Conservation (phyloP, 73 alveolate species). For the Halteria grandinella region DNA sequence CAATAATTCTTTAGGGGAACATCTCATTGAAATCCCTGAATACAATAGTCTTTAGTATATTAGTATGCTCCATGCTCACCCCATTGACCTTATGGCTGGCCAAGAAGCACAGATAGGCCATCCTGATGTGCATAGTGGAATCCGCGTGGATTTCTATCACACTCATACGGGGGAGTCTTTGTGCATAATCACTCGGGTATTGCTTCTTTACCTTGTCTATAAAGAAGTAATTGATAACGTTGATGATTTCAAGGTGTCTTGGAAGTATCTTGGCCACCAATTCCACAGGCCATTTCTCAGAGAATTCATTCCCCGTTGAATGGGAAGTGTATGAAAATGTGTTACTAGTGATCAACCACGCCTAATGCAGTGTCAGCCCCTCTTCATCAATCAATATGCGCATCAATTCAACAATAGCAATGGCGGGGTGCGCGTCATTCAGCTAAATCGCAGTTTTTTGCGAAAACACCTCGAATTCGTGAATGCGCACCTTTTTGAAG, state of each 20-base stretch:
- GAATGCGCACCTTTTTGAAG: neutral
- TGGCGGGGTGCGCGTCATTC: slow-evolving; percentile 71
- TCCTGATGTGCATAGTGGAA: slow-evolving; percentile 49
- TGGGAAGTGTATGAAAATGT: slow-evolving; percentile 69
- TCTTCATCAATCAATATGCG: slow-evolving; percentile 71
- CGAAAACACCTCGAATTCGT: slow-evolving; percentile 37
- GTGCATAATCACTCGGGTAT: slow-evolving; percentile 71
- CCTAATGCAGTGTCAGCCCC: slow-evolving; percentile 51
- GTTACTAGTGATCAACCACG: slow-evolving; percentile 58
- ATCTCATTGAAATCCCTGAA: slow-evolving; percentile 63
- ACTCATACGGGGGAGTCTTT: slow-evolving; percentile 52
- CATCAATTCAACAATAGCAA: slow-evolving; percentile 69
- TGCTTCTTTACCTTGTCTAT: slow-evolving; percentile 50
- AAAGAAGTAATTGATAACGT: slow-evolving; percentile 54
- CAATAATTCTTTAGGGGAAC: slow-evolving; percentile 58
- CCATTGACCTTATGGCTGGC: slow-evolving; percentile 59
- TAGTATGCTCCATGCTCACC: slow-evolving; percentile 56
- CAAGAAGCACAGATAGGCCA: slow-evolving; percentile 68
- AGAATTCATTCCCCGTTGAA: slow-evolving; percentile 55
- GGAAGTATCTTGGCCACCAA: slow-evolving; percentile 63
- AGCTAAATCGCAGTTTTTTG: slow-evolving; percentile 54
- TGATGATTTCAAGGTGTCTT: slow-evolving; percentile 69
- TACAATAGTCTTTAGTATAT: slow-evolving; percentile 31
- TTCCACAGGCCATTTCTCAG: slow-evolving; percentile 76
- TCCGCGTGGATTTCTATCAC: slow-evolving; percentile 20